Evolutionary conservation across 148 eudicot species (phyloP), one percentile per base, ranked within the genome.

Genomic region (Rhododendron molle): DNA sequence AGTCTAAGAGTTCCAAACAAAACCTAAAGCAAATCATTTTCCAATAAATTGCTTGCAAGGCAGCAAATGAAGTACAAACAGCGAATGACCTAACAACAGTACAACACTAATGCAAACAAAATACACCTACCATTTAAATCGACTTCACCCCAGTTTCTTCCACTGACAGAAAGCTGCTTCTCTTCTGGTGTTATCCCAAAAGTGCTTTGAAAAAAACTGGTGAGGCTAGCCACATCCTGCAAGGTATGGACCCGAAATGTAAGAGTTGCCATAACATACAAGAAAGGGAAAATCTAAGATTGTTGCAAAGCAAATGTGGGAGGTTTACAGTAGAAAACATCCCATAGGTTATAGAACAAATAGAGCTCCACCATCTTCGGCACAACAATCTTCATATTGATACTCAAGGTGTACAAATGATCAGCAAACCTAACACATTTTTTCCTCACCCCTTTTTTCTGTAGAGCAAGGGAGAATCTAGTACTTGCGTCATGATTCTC

Each of bases 61-160:
- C 32, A 50, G 36, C 58, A 56, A 34, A 58, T 58, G 8, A 58
- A 58, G 9, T 58, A 58, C n/a, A 58, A 58, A 58, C 9, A 58
- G 9, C 0, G 2, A 58, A 58, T 18, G 2, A 46, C 76, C 23
- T 60, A 8, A 82, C 20, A 56, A 62, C 43, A 80, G 30, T 7
- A 69, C 20, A 58, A 62, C 43, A 80, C 40, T 7, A 69, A 52
- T 28, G 36, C 52, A 36, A 67, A 46, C 14, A 28, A 54, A 88
- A 67, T 73, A 3, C 82, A 87, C 91, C 69, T 38, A 95, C 99
- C 99, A 89, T 92, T 92, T 69, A 95, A 89, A 81, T 97, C 98
- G 78, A 97, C 94, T 65, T 94, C 99, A 76, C 99, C 98, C 95
- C 96, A 95, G 86, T 97, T 97, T 86, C 94, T 97, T 52, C 99